Base-by-base conservation (phyloP, 768 basidiomycete genomes). In the Plicaturopsis crispa region DNA sequence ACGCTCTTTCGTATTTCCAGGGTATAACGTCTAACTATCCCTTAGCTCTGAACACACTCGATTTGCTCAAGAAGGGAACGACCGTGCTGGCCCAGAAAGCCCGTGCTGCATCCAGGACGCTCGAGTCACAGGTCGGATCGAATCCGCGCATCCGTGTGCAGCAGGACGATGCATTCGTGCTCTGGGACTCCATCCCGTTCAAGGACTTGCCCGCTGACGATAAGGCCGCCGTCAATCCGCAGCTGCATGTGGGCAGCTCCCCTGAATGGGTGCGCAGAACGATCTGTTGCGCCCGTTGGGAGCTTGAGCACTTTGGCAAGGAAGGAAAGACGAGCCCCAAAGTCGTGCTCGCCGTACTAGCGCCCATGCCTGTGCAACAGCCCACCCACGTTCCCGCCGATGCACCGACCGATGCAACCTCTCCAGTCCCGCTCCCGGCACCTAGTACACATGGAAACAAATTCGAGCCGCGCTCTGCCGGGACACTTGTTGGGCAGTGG, bases 31-130 rank as follows among this genome's bases (percentile, higher is more conserved):
- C 5, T 21, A 24, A 26, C 20, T 22, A 17, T 24, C 18, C 16
- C 6, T 12, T 43, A 94, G 91, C 84, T 6, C 70, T 96, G 19
- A 93, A 91, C 51, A 93, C 91, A 0, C 72, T 96, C 2, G 92
- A 96, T 54, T 64, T 93, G 2, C 73, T 94, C 52, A 96, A 96
- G 73, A 96, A 94, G 55, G 91, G 91, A 1, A 78, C 80, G 0
- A 84, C 71, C 19, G 62, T 75, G 0, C 70, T 90, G 8, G 88
- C 91, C 0, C 77, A 85, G 52, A 78, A 81, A 19, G 91, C 91
- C 2, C 84, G 92, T 16, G 70, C 82, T 0, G 92, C 91, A 10
- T 90, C 91, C 8, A 81, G 92, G 17, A 80, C 90, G 37, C 72
- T 96, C 31, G 92, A 96, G 57, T 79, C 81, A 1, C 83, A 88